Base-by-base conservation (phyloP, 169 alveolate species). In the Babesia ovata region DNA sequence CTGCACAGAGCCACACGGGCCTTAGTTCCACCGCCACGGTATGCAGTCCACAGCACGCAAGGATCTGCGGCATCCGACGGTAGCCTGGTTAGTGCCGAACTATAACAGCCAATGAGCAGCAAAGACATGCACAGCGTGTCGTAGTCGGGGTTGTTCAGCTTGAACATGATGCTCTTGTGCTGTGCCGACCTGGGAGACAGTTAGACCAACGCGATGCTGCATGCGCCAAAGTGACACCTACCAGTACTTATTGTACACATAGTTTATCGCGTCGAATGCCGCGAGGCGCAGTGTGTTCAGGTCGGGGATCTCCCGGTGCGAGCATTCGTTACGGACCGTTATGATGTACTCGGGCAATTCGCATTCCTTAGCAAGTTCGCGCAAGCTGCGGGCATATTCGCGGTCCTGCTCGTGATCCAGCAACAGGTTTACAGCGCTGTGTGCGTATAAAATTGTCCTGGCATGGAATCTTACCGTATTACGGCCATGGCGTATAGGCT, bases 231-330 rank as follows among this genome's bases (percentile, higher is more conserved):
- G 50, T 45, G 50, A 16, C 10, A 65, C 54, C 45, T 70, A 78
- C 87, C 87, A 78, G 72, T 78, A 78, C 69, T 66, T 78, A 12
- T 49, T 57, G 75, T 78, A 78, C 19, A 78, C 56, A 46, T 78
- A 78, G 74, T 78, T 78, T 14, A 78, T 19, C 7, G 81, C 74
- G 12, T 78, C 87, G 21, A 46, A 57, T 21, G 63, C 67, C 16
- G 72, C 46, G 36, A 70, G 21, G 16, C 79, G 65, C 10, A 78
- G 69, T 19, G 81, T 81, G 49, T 81, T 49, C n/a, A 81, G 13
- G 49, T 81, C 88, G 4, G 88, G 88, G 24, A 70, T 71, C 62
- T 81, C 84, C 26, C 88, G 75, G 65, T 81, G 88, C 11, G 79
- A 81, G 42, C 79, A 81, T 36, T 69, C 73, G 48, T 81, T 84